These are phyloP conservation scores for Escallonia herrerae DNA, from an alignment of 129 eudicot species.

Conservation along the genomic window DNA sequence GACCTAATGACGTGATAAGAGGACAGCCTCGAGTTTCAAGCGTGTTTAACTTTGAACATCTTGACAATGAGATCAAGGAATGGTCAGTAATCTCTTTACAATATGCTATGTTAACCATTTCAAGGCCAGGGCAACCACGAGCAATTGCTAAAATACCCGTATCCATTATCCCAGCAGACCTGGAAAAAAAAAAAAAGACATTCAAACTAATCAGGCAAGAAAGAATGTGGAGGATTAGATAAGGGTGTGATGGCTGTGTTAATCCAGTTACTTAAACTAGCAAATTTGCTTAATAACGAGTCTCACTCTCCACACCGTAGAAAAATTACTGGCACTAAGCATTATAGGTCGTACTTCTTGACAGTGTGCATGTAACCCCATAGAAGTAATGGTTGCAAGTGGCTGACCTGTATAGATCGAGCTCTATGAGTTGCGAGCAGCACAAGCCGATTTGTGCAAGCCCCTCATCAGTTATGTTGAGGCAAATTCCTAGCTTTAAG, in stretches of 20 bases:
- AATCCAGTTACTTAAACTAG: too few relatives aligned
- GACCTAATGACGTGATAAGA: constrained; percentile 68
- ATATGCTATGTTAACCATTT: constrained; percentile 73
- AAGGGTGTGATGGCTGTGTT: neutral
- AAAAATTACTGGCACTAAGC: too few relatives aligned
- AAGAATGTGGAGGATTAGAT: neutral
- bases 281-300: too few relatives aligned
- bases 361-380: too few relatives aligned
- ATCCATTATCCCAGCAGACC: constrained; percentile 79
- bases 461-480: constrained; percentile 75
- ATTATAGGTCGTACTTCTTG: too few relatives aligned
- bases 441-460: constrained; percentile 56
- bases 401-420: constrained; percentile 87
- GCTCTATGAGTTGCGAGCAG: constrained; percentile 77
- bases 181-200: constrained; percentile 29
- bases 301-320: too few relatives aligned
- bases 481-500: constrained; percentile 82
- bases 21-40: constrained; percentile 95
- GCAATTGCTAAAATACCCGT: constrained; percentile 60
- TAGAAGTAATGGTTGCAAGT: neutral
- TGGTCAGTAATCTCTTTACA: constrained; percentile 60
- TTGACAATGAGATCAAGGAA: constrained; percentile 66
- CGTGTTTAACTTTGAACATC: constrained; percentile 64
- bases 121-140: constrained; percentile 61
- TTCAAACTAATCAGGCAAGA: constrained; percentile 13